These are phyloP conservation scores for Fomitopsis pinicola DNA, from an alignment of 1,284 basidiomycete genomes.

Conservation along the genomic window DNA sequence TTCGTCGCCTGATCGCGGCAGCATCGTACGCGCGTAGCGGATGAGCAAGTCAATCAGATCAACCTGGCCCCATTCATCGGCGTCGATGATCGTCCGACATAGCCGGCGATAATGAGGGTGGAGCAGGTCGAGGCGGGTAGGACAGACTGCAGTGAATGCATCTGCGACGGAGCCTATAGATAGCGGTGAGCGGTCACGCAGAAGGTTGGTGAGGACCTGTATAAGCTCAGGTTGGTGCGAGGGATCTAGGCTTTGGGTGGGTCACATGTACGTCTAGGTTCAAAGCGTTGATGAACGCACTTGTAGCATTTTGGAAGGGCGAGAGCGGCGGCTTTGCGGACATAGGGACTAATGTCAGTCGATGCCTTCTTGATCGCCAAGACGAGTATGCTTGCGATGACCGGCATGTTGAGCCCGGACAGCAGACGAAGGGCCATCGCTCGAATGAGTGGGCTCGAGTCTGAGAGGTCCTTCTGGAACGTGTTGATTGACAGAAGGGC, in stretches of 20 bases:
- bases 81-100: constrained; percentile 82
- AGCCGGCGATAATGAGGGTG: constrained; percentile 87
- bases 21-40: constrained; percentile 83
- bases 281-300: constrained; percentile 34
- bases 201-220: constrained; percentile 68
- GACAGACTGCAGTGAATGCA: constrained; percentile 83
- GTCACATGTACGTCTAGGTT: background rate
- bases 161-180: constrained; percentile 84
- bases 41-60: constrained; percentile 76
- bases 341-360: constrained; percentile 88
- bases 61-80: constrained; percentile 96
- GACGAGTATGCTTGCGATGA: constrained; percentile 84
- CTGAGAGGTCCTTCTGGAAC: constrained; percentile 95
- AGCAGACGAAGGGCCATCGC: constrained; percentile 95
- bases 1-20: constrained; percentile 65
- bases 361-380: constrained; percentile 90
- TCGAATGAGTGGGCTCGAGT: constrained; percentile 88
- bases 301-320: constrained; percentile 85
- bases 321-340: constrained; percentile 87
- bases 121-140: constrained; percentile 79
- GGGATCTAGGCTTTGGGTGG: constrained; percentile 60
- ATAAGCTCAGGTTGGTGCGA: constrained; percentile 71
- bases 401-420: constrained; percentile 85
- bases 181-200: constrained; percentile 82
- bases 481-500: constrained; percentile 97